These are phyloP conservation scores for Podaxis sp. DNA, from an alignment of 768 basidiomycete genomes.

Conservation along the genomic window DNA sequence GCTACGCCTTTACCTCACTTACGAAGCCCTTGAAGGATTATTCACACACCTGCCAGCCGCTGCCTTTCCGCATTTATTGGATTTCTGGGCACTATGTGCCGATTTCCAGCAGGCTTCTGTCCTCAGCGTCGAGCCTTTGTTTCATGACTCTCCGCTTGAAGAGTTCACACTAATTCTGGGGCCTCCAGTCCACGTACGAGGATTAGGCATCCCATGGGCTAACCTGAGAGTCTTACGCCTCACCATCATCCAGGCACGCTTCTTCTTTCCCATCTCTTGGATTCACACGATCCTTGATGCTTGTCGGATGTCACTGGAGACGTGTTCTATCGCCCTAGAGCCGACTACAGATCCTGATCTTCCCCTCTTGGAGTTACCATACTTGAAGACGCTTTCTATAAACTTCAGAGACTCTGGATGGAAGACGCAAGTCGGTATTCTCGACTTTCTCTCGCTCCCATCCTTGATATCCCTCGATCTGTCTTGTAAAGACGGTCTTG, in stretches of 20 bases:
- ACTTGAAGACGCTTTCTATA: not conserved
- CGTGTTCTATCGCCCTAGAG: conserved; percentile 8
- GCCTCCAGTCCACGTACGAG: conserved; percentile 5
- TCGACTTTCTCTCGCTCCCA: not conserved
- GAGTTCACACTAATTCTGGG: conserved; percentile 2
- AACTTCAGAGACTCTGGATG: conserved; percentile 6
- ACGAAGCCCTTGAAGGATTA: conserved; percentile 5
- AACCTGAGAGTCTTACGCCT: conserved; percentile 5
- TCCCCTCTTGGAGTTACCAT: not conserved
- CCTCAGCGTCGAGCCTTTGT: not conserved
- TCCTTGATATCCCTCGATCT: conserved; percentile 5
- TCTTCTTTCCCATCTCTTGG: conserved; percentile 11
- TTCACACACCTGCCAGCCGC: not conserved
- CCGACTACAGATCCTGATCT: conserved; percentile 7
- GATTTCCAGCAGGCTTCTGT: conserved; percentile 7
- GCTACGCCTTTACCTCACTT: conserved; percentile 4
- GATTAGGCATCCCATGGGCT: conserved; percentile 7
- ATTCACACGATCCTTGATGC: conserved; percentile 7
- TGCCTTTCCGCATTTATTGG: not conserved
- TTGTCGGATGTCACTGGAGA: not conserved
- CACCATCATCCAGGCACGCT: not conserved
- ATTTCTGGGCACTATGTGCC: conserved; percentile 1
- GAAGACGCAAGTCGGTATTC: conserved; percentile 5
- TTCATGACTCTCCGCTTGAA: not conserved
- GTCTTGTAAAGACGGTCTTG: conserved; percentile 1